Percentiles rank a stretch among this genome's conserved stretches.
These are phyloP conservation scores for Mesostigma viride DNA, from an alignment of 139 green algal species.

Conservation along the genomic window DNA sequence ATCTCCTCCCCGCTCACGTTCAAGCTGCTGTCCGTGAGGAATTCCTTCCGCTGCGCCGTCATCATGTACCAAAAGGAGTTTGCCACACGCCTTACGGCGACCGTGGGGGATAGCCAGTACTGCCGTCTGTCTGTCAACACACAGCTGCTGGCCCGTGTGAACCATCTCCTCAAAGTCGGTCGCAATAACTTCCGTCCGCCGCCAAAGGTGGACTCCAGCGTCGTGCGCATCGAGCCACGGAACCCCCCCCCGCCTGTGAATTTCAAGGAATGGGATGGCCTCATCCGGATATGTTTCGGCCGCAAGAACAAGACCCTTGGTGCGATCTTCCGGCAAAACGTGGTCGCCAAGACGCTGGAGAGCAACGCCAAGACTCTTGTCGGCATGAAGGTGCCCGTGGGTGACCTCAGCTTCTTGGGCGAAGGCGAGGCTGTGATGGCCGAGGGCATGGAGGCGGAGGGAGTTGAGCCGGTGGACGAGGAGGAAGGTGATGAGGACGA, in stretches of 20 bases:
- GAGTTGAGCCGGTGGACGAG: slow-evolving; percentile 23
- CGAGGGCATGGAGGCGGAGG: slow-evolving; percentile 17
- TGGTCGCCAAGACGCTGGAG: slow-evolving; percentile 41
- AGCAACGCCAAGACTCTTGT: slow-evolving; percentile 36
- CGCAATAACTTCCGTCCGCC: slow-evolving; percentile 84
- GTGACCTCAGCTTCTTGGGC: too few species aligned
- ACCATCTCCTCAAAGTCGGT: slow-evolving; percentile 71
- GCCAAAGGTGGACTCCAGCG: slow-evolving; percentile 91
- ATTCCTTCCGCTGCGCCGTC: slow-evolving; percentile 74
- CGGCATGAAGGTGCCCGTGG: slow-evolving; percentile 30
- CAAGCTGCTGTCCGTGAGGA: slow-evolving; percentile 87
- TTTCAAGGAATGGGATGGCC: slow-evolving; percentile 94
- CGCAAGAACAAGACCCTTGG: slow-evolving; percentile 96
- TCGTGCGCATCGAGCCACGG: slow-evolving; percentile 94
- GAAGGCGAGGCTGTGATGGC: background rate
- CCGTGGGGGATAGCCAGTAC: slow-evolving; percentile 75
- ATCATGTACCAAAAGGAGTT: slow-evolving; percentile 99
- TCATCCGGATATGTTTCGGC: slow-evolving; percentile 80
- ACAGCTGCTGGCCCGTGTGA: slow-evolving; percentile 80
- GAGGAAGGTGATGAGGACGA: slow-evolving; percentile 19
- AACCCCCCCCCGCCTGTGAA: slow-evolving; percentile 85
- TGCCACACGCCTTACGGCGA: slow-evolving; percentile 92
- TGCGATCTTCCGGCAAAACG: slow-evolving; percentile 67
- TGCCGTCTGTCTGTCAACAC: slow-evolving; percentile 78
- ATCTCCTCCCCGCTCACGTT: slow-evolving; percentile 97